Base-by-base conservation (phyloP, 2,329 filamentous ascomycete species). In the Arthrobotrys megalospora region DNA sequence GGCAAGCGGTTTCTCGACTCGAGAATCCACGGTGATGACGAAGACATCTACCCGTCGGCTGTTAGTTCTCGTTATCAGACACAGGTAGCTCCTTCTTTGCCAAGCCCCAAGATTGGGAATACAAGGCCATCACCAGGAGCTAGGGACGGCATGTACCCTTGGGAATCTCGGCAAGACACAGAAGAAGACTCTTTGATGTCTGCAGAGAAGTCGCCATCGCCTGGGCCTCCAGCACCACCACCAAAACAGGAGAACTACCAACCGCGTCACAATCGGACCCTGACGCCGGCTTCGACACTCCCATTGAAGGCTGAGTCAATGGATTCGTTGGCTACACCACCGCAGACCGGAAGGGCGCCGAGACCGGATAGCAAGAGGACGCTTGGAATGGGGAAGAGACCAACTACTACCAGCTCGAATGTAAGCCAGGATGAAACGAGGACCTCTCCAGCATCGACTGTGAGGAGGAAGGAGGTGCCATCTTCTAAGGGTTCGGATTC, bases 111-210 rank as follows among this genome's bases (percentile, higher is more conserved):
- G 19, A 68, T 72, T 16, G 75, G 75, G 10, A 68, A 67, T 32
- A 60, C 43, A 8, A 38, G 67, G 19, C 67, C 64, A 11, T 78
- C 75, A 16, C 75, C 75, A 41, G 70, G 67, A 48, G 75, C 67
- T 10, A 72, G 48, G 38, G 62, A 78, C 47, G 75, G 75, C 34
- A 75, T 75, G 69, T 79, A 79, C 43, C 76, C 76, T 8, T 75
- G 76, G 76, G 76, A 79, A 69, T 52, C 69, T 12, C 63, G 70
- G 48, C 76, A 79, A 53, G 62, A 73, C 36, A 53, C 55, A 28
- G 76, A 79, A 36, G 58, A 79, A 52, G 69, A 73, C 21, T 73
- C 76, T 28, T 63, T 79, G 64, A 79, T 79, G 41, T 64, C 76
- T 47, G 62, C 50, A 21, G 62, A 78, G 60, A 60, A 60, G 55